Conservation (phyloP, 1,139 yeast species). For the Blastobotrys capitulatus region DNA sequence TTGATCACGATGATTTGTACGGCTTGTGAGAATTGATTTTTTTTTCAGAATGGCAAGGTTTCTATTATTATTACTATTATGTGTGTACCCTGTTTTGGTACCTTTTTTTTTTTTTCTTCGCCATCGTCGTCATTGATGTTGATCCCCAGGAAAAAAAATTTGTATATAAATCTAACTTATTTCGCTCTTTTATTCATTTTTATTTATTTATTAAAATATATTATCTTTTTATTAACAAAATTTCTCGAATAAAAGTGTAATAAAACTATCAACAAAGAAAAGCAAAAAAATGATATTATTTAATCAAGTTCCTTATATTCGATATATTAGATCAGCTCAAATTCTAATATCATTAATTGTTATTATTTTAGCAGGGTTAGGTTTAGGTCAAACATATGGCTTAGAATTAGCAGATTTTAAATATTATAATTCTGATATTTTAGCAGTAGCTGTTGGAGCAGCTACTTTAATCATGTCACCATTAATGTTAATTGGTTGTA, state of each 20-base stretch:
- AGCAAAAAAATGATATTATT: background rate
- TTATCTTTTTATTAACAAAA: background rate
- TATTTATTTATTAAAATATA: background rate
- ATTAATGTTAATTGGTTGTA: background rate
- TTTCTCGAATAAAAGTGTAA: too few species aligned
- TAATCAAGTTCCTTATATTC: background rate
- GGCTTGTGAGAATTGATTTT: too few species aligned
- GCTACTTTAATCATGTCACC: background rate
- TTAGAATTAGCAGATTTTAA: background rate
- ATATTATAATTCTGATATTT: background rate
- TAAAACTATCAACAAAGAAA: too few species aligned
- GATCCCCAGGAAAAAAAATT: too few species aligned
- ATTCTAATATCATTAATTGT: background rate
- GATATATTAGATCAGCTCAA: background rate
- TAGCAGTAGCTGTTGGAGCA: background rate
- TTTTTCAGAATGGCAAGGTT: too few species aligned
- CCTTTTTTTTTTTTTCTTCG: too few species aligned
- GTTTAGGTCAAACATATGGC: background rate
- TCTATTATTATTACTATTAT: too few species aligned
- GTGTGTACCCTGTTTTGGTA: too few species aligned
- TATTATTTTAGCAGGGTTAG: background rate
- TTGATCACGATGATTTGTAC: too few species aligned
- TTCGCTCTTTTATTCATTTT: background rate
- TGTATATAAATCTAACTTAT: too few species aligned
- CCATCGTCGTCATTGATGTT: too few species aligned